A percentile compares a stretch with the other conserved stretches of the same genome.
phyloP scores from a whole-genome alignment of 1,284 basidiomycete genomes.

The Ganoderma multipileum region DNA sequence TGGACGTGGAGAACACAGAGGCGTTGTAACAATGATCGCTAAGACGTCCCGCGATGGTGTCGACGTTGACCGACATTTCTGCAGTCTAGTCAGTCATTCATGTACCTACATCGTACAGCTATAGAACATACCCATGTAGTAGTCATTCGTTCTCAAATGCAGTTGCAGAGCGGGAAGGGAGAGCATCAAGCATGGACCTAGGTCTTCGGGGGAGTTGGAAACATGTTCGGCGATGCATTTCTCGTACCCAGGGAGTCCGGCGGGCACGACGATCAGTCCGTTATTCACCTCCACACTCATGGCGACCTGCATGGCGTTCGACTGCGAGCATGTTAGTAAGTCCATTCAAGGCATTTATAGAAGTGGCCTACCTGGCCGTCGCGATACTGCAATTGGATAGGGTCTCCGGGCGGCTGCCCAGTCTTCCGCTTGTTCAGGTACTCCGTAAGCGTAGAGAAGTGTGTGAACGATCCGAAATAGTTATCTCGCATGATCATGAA shows the following conservation, averaged over 20 bases:
- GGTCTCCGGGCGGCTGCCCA: constrained; percentile 76
- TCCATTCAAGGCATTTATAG: not conserved
- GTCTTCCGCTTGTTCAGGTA: constrained; percentile 75
- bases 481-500: constrained; percentile 90
- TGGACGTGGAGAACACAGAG: constrained; percentile 41
- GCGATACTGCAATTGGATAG: constrained; percentile 81
- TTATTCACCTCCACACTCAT: constrained; percentile 63
- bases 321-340: constrained; percentile 49
- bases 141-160: constrained; percentile 81
- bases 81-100: constrained; percentile 9
- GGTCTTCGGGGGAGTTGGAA: constrained; percentile 38
- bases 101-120: not conserved
- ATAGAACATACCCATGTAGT: constrained; percentile 77
- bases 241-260: constrained; percentile 79
- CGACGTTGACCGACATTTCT: constrained; percentile 84
- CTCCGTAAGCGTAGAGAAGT: constrained; percentile 87
- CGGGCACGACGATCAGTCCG: constrained; percentile 70
- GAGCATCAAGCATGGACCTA: constrained; percentile 65
- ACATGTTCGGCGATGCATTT: constrained; percentile 36
- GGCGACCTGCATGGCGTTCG: constrained; percentile 82
- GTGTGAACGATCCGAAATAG: constrained; percentile 91
- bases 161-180: constrained; percentile 75
- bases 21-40: constrained; percentile 56
- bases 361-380: constrained; percentile 55
- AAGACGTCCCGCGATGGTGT: constrained; percentile 62